Percentiles rank a stretch among this genome's conserved stretches.
Conservation (phyloP, 2,329 filamentous ascomycete genomes). For the Ceratocystis smalleyi region DNA sequence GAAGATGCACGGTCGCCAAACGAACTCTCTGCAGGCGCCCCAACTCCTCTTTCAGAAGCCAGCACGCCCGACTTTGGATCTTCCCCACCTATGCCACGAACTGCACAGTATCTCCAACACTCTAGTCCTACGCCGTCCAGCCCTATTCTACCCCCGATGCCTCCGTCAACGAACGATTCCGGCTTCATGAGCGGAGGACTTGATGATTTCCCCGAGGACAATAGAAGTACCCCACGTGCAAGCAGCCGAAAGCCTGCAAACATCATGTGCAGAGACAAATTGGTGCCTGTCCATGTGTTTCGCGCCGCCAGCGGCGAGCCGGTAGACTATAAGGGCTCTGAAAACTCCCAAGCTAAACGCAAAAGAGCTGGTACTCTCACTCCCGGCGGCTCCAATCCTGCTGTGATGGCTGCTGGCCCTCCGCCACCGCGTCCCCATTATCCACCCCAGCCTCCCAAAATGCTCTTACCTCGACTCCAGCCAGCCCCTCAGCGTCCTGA, state of each 20-base stretch:
- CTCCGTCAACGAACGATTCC: slow-evolving; percentile 52
- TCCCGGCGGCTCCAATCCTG: slow-evolving; percentile 28
- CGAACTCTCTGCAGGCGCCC: slow-evolving; percentile 31
- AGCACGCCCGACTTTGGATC: slow-evolving; percentile 77
- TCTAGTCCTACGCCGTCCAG: slow-evolving; percentile 62
- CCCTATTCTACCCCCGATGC: slow-evolving; percentile 54
- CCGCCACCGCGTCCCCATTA: slow-evolving; percentile 16
- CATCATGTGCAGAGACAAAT: slow-evolving; percentile 11
- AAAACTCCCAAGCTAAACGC: slow-evolving; percentile 2
- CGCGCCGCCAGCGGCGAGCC: slow-evolving; percentile 9
- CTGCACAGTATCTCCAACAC: slow-evolving; percentile 33
- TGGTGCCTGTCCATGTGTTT: slow-evolving; percentile 15
- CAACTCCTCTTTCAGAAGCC: slow-evolving; percentile 40
- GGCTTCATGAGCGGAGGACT: slow-evolving; percentile 72
- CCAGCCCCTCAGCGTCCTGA: not conserved
- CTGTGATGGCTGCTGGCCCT: slow-evolving; percentile 20
- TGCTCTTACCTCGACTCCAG: not conserved
- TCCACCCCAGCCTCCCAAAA: slow-evolving; percentile 20
- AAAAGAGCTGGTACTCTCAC: slow-evolving; percentile 18
- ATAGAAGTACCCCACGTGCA: slow-evolving; percentile 10
- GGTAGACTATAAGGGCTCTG: slow-evolving; percentile 9
- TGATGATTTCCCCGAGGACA: slow-evolving; percentile 45
- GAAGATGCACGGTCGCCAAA: slow-evolving; percentile 41
- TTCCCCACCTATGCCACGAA: slow-evolving; percentile 67
- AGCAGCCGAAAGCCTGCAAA: slow-evolving; percentile 4